Percentiles rank a stretch among this genome's conserved stretches.
Evolutionary conservation across 768 basidiomycete genomes (phyloP).

Genomic region (Terana coerulea): DNA sequence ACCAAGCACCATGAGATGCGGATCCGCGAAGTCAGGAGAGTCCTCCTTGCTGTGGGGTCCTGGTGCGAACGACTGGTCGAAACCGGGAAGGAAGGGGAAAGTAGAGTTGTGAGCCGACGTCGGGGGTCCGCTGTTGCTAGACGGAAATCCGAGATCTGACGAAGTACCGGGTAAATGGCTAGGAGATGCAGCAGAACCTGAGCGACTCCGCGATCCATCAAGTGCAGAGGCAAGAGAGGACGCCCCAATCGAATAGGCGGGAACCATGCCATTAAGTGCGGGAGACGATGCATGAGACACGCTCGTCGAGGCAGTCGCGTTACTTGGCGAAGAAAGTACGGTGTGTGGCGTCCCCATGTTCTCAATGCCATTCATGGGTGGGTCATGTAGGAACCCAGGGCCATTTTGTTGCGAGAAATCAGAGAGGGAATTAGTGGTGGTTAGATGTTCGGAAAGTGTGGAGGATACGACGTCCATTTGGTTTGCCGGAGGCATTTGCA

Average conservation of each 20-base stretch:
- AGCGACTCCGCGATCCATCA: conserved; percentile 29
- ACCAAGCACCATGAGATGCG: conserved; percentile 46
- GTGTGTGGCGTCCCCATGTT: conserved; percentile 25
- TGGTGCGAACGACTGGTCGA: conserved; percentile 16
- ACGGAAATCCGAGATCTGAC: conserved; percentile 26
- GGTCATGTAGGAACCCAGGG: conserved; percentile 32
- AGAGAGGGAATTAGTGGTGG: conserved; percentile 36
- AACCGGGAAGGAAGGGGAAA: conserved; percentile 24
- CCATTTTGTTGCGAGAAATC: conserved; percentile 35
- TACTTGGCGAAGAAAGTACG: conserved; percentile 29
- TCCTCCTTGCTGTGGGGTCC: conserved; percentile 21
- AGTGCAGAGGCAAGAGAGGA: conserved; percentile 33
- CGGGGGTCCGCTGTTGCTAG: conserved; percentile 23
- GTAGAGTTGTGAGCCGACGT: conserved; percentile 24
- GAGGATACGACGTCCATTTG: conserved; percentile 23
- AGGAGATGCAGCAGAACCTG: conserved; percentile 31
- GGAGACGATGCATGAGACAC: conserved; percentile 32
- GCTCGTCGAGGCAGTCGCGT: conserved; percentile 28
- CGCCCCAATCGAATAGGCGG: conserved; percentile 25
- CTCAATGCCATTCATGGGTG: conserved; percentile 30
- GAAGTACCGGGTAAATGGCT: conserved; percentile 19
- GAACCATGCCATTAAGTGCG: conserved; percentile 26
- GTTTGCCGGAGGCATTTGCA: conserved; percentile 13
- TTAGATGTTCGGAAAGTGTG: conserved; percentile 18
- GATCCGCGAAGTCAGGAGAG: conserved; percentile 27